Conservation (phyloP, 139 green algal species). For the Micractinium conductrix region DNA sequence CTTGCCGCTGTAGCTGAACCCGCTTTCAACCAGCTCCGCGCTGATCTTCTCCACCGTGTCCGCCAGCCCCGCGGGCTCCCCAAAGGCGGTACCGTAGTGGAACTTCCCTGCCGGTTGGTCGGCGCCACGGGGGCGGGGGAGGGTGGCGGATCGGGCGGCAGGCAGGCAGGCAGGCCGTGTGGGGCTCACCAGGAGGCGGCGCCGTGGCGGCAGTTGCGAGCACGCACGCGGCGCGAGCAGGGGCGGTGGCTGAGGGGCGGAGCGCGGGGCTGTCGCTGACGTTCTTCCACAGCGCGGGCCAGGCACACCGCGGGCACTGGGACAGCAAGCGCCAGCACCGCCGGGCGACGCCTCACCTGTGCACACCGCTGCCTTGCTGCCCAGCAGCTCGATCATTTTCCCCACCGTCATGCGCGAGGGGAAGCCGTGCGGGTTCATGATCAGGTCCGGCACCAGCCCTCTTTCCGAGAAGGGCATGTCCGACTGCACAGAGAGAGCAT, state of each 20-base stretch:
- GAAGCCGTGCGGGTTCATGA: constrained; percentile 91
- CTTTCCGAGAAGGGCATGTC: constrained; percentile 94
- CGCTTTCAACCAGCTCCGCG: constrained; percentile 80
- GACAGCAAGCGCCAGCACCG: too few relatives aligned
- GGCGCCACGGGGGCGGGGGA: too few relatives aligned
- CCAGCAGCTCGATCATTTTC: constrained; percentile 99
- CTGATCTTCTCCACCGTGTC: constrained; percentile 75
- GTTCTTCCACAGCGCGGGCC: too few relatives aligned
- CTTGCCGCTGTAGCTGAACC: constrained; percentile 94
- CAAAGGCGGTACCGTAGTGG: constrained; percentile 95
- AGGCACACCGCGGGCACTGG: too few relatives aligned
- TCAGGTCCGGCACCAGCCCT: constrained; percentile 90
- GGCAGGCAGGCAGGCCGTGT: too few relatives aligned
- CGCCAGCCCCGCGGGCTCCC: constrained; percentile 84
- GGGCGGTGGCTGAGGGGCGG: too few relatives aligned
- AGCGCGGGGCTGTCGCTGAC: too few relatives aligned
- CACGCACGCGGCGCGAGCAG: too few relatives aligned
- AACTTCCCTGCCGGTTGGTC: constrained; percentile 57
- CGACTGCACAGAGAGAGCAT: constrained; percentile 57
- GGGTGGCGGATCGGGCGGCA: not conserved
- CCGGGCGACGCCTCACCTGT: constrained; percentile 36
- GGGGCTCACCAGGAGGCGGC: too few relatives aligned
- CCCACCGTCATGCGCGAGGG: constrained; percentile 85
- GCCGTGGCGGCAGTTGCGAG: too few relatives aligned
- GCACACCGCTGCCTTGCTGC: constrained; percentile 88